phyloP scores from a whole-genome alignment of 805 yeast species.

The Geotrichum ghanense region DNA sequence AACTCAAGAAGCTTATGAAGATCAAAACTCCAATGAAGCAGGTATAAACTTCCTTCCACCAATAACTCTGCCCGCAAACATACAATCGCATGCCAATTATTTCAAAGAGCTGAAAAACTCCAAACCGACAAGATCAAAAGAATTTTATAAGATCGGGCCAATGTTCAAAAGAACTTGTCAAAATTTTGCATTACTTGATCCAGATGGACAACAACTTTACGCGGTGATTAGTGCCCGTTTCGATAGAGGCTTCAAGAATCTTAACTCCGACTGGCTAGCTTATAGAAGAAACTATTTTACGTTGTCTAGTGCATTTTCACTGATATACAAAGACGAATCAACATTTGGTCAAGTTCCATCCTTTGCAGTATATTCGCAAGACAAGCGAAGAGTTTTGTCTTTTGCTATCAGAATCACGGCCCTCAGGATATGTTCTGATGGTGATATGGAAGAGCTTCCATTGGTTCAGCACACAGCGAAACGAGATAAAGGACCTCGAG shows the following conservation, averaged over 20 bases:
- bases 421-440: not conserved
- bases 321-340: not conserved
- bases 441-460: conserved; percentile 1
- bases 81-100: not conserved
- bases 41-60: not conserved
- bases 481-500: conserved; percentile 1
- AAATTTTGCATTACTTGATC: not conserved
- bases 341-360: not conserved
- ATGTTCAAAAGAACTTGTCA: not conserved
- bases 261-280: not conserved
- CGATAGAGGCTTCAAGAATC: not conserved
- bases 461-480: not conserved
- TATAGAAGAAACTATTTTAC: conserved; percentile 1
- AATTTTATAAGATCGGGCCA: not conserved
- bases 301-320: not conserved
- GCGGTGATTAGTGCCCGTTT: conserved; percentile 1
- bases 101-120: not conserved
- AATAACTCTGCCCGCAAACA: not conserved
- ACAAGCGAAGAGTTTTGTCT: not conserved
- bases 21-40: not conserved
- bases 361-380: not conserved
- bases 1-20: not conserved
- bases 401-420: not conserved
- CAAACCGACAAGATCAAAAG: conserved; percentile 1
- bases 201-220: not conserved